Evolutionary conservation across 2,329 filamentous ascomycete species (phyloP).

Genomic region (Dactylellina sp.): DNA sequence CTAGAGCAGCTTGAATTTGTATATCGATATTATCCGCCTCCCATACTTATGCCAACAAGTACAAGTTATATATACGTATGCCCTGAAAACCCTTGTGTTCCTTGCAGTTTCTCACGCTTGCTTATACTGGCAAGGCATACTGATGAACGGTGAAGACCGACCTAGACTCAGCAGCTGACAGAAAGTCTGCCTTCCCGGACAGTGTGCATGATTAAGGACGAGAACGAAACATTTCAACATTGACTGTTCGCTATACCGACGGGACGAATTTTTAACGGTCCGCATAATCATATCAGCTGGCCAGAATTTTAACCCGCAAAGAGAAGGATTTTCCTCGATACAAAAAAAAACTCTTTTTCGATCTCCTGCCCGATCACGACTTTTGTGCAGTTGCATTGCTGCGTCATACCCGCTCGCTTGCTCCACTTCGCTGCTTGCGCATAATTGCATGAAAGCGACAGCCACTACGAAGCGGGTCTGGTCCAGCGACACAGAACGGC

Average conservation of each 20-base stretch:
- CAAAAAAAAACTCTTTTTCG: background rate
- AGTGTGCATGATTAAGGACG: slow-evolving; percentile 6
- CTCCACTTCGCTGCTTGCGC: slow-evolving; percentile 23
- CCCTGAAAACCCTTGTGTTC: background rate
- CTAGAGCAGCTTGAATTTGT: too few relatives aligned
- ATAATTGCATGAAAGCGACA: slow-evolving; percentile 52
- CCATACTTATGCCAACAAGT: too few relatives aligned
- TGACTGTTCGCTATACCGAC: slow-evolving; percentile 8
- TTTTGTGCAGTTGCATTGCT: slow-evolving; percentile 20
- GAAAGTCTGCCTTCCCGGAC: slow-evolving; percentile 29
- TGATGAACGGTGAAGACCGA: background rate
- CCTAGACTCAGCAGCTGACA: background rate
- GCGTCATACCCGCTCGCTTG: slow-evolving; percentile 42
- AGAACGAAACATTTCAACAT: slow-evolving; percentile 1
- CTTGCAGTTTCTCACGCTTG: background rate
- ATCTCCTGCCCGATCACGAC: slow-evolving; percentile 21
- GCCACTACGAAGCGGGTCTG: slow-evolving; percentile 34
- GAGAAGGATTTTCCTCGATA: background rate
- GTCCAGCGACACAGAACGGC: slow-evolving; percentile 20
- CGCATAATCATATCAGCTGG: background rate
- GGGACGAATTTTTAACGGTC: slow-evolving; percentile 10
- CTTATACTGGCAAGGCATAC: slow-evolving; percentile 9
- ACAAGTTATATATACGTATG: too few relatives aligned
- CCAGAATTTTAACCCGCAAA: background rate
- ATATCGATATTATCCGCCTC: too few relatives aligned